Conservation (phyloP, 345 rosid genomes). For the Laguncularia racemosa region DNA sequence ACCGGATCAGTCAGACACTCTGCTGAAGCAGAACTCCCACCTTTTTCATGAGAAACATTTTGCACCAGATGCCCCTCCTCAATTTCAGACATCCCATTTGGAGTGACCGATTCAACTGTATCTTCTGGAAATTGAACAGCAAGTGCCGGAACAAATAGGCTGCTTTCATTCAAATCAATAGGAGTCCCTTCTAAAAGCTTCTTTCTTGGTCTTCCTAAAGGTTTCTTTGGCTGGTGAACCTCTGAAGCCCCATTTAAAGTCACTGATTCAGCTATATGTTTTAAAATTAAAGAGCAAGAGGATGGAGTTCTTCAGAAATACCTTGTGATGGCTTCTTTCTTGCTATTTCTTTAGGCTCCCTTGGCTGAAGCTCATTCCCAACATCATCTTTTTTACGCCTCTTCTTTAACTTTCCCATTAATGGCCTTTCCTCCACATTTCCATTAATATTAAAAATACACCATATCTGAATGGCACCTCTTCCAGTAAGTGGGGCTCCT, state of each 20-base stretch:
- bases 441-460: constrained; percentile 39
- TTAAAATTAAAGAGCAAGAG: not conserved
- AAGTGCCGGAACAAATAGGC: constrained; percentile 29
- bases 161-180: constrained; percentile 12
- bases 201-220: constrained; percentile 42
- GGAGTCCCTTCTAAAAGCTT: constrained; percentile 18
- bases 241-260: not conserved
- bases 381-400: constrained; percentile 10
- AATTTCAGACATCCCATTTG: constrained; percentile 24
- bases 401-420: constrained; percentile 5
- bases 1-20: constrained; percentile 16
- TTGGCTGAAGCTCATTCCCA: constrained; percentile 10
- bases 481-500: constrained; percentile 61
- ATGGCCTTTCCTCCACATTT: constrained; percentile 19
- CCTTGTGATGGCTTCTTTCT: constrained; percentile 18
- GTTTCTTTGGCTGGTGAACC: constrained; percentile 23
- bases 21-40: constrained; percentile 12
- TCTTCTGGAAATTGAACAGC: constrained; percentile 42
- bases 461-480: constrained; percentile 91
- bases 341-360: constrained; percentile 26
- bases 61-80: constrained; percentile 18
- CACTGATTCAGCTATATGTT: not conserved
- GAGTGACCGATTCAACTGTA: constrained; percentile 22
- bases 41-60: constrained; percentile 15
- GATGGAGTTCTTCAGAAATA: not conserved